Base-by-base conservation (phyloP, 2,329 filamentous ascomycete genomes). In the Stagonosporopsis chrysanthemi region DNA sequence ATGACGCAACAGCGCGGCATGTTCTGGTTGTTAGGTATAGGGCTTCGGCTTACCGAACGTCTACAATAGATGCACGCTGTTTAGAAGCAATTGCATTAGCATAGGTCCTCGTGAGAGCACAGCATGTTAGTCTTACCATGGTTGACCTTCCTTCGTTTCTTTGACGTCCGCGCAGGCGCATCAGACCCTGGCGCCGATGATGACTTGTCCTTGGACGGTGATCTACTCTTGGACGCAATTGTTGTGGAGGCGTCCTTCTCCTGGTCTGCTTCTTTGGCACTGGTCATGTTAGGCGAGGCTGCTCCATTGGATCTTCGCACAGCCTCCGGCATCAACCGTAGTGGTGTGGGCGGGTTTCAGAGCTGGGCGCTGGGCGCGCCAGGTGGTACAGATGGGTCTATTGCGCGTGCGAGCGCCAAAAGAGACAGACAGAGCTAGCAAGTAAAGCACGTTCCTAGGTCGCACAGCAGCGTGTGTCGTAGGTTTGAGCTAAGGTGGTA, bases 91-190 rank as follows among this genome's bases (percentile, higher is more conserved):
- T 61, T 43, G 58, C 60, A 63, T 77, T 61, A 77, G 73, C 72
- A 66, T 46, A 57, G 56, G 54, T 43, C 50, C 62, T 65, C 62
- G 62, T n/a, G 14, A 62, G 44, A 56, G 48, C 65, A 72, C 68
- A 65, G 48, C 67, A 63, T 64, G 33, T 11, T 39, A 38, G 49
- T 45, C 72, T 70, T 67, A 79, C 78, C 81, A 75, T 83, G 81
- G 70, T 83, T 83, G 74, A 84, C 81, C 70, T 83, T 83, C 67
- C 80, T 76, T 59, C 81, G 76, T 76, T 83, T 83, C 75, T 81
- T 82, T 47, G 72, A 68, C 50, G 65, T 71, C 66, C 72, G 73
- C 61, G 72, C 63, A 39, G 68, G 62, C 57, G 63, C 63, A 40
- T 75, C 73, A 45, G 70, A 67, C 52, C 58, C 67, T 36, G 70